phyloP scores from a whole-genome alignment of 2,329 filamentous ascomycete genomes.

The Calonectria pteridis region DNA sequence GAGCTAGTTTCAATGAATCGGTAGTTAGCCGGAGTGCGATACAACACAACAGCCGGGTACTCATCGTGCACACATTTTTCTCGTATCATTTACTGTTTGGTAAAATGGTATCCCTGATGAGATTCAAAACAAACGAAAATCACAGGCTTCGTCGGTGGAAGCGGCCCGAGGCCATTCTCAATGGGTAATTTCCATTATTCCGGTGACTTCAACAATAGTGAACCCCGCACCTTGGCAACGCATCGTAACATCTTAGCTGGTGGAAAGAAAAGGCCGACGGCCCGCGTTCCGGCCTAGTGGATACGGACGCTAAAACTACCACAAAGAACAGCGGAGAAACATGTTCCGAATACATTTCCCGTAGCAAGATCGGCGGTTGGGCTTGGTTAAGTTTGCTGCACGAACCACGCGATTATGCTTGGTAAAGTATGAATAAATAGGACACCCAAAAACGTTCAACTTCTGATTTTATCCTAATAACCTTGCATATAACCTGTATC shows the following conservation, averaged over 20 bases:
- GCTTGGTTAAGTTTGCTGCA: neutral
- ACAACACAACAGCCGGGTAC: too few relatives aligned
- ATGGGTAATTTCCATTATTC: neutral
- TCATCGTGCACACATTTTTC: neutral
- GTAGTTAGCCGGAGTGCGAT: too few relatives aligned
- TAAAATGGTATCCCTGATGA: neutral
- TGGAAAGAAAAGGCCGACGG: neutral
- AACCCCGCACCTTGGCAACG: slow-evolving; percentile 6
- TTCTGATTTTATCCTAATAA: neutral
- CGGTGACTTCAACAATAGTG: neutral
- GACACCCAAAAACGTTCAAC: too few relatives aligned
- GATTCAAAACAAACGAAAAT: neutral
- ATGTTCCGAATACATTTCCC: neutral
- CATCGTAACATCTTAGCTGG: neutral
- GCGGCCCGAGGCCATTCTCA: neutral
- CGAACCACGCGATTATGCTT: neutral
- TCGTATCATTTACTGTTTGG: neutral
- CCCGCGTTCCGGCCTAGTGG: neutral
- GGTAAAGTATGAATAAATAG: neutral
- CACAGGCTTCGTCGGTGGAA: neutral
- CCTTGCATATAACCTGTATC: too few relatives aligned
- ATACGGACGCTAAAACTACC: neutral
- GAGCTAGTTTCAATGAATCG: too few relatives aligned
- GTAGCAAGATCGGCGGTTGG: neutral
- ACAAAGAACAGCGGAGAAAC: neutral